Base-by-base conservation (phyloP, 345 rosid genomes). In the Hevea brasiliensis region DNA sequence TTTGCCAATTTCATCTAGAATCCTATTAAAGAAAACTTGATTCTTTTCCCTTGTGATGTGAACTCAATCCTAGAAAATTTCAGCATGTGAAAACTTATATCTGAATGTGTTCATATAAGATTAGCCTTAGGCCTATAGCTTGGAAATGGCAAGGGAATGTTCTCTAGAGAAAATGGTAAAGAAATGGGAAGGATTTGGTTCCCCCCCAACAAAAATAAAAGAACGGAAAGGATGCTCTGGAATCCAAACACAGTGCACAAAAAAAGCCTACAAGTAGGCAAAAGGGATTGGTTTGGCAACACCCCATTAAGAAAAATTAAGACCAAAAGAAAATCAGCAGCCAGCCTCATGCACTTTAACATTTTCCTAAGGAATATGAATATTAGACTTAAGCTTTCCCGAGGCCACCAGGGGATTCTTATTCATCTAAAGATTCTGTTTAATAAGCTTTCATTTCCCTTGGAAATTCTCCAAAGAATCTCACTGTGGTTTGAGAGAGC, bases 241-340 rank as follows among this genome's bases (percentile, higher is more conserved):
- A 67, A 67, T 67, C 60, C 14, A 29, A 51, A 27, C 59, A 51
- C 21, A 67, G 26, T 51, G 29, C 14, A 4, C 3, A 20, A 13
- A 27, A 0, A 15, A 17, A n/a, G n/a, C n/a, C n/a, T 17, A 35
- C 10, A 32, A 12, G 15, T 50, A 15, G 69, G 13, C 54, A 65
- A 7, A 27, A 51, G 2, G 56, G 7, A 3, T 12, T 65, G 58
- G 69, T 65, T 45, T 26, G 69, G 69, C 69, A 65, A 47, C n/a
- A 13, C 7, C 11, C 69, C 58, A 54, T 18, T 54, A 47, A 21
- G 62, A 58, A 23, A 21, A 5, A 48, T 61, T 4, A 8, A 37
- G n/a, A n/a, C n/a, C 48, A 44, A n/a, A 40, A 24, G 3, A 21
- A 64, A 21, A 41, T 41, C 50, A 45, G 15, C 27, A 14, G 7